A percentile compares a stretch with the other conserved stretches of the same genome.
Evolutionary conservation across 305 asterid species (phyloP).

Genomic region (Fraxinus sp.): DNA sequence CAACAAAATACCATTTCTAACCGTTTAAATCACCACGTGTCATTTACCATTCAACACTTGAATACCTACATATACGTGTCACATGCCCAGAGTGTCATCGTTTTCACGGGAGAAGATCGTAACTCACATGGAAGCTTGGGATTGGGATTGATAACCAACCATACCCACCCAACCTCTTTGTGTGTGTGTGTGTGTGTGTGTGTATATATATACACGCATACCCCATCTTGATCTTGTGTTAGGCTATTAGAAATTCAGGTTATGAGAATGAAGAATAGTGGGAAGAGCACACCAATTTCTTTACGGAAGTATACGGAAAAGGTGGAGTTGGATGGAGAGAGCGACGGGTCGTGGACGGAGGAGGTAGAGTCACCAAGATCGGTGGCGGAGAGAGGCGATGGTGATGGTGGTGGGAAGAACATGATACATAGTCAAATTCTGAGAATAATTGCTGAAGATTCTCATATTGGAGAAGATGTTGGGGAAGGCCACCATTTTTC

Average conservation of each 20-base stretch:
- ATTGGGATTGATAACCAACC: not conserved
- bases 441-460: slow-evolving; percentile 64
- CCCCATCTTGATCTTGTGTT: not conserved
- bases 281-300: not conserved
- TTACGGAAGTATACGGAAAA: slow-evolving; percentile 14
- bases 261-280: slow-evolving; percentile 21
- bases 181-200: not conserved
- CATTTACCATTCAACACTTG: not conserved
- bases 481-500: slow-evolving; percentile 21
- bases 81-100: not conserved
- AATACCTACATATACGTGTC: slow-evolving; percentile 23
- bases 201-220: not conserved
- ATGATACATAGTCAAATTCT: slow-evolving; percentile 47
- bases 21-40: slow-evolving; percentile 24
- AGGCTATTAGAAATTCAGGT: not conserved
- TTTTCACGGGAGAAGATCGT: not conserved
- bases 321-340: slow-evolving; percentile 32
- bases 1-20: not conserved
- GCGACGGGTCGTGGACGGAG: slow-evolving; percentile 28
- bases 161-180: not conserved
- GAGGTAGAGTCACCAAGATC: slow-evolving; percentile 32
- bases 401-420: not conserved
- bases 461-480: slow-evolving; percentile 52
- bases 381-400: slow-evolving; percentile 17
- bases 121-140: slow-evolving; percentile 6